Conservation (phyloP, 345 rosid genomes). For the Litchi chinensis region DNA sequence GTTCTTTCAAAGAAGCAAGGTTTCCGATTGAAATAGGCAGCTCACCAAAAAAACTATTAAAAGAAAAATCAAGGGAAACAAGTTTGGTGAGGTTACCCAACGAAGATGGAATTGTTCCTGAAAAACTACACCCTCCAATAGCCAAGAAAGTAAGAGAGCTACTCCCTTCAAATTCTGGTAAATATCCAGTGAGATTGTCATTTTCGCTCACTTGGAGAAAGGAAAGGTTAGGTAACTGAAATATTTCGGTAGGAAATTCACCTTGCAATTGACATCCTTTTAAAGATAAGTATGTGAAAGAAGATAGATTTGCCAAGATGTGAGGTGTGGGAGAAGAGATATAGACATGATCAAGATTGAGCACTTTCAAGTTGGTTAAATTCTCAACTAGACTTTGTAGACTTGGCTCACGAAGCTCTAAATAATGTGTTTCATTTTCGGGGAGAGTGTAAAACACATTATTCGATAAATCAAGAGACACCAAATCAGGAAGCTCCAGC, state of each 20-base stretch:
- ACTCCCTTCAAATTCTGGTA: no score
- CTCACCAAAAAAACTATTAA: not conserved
- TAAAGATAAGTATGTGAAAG: conserved; percentile 7
- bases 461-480: conserved; percentile 10
- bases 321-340: not conserved
- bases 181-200: no score
- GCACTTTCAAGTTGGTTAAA: conserved; percentile 17
- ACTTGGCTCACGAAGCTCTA: conserved; percentile 10
- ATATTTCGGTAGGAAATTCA: not conserved
- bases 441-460: not conserved
- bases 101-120: conserved; percentile 14
- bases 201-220: not conserved
- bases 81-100: not conserved
- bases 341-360: not conserved
- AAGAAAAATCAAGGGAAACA: not conserved
- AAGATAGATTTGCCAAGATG: not conserved
- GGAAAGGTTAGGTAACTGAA: conserved; percentile 12
- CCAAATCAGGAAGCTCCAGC: not conserved
- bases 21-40: conserved; percentile 15
- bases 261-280: not conserved
- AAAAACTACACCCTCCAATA: no score
- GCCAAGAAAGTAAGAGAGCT: no score
- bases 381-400: not conserved
- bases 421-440: not conserved
- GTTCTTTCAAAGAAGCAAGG: not conserved